phyloP scores from a whole-genome alignment of 208 protist species.

The Borovskyia barvae region DNA sequence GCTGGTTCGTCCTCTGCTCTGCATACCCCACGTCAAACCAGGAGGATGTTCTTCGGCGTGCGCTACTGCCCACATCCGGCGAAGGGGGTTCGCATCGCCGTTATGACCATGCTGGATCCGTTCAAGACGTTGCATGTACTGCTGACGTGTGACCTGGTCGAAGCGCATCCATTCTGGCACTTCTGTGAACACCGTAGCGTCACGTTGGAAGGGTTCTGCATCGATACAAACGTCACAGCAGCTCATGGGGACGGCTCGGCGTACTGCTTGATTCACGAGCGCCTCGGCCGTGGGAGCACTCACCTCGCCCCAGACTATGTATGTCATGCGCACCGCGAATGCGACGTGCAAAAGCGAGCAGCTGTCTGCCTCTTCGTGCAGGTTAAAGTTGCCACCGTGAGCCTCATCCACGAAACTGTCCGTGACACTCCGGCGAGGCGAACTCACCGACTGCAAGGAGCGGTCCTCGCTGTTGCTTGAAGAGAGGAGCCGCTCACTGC shows the following conservation, averaged over 20 bases:
- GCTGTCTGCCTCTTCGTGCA: conserved; percentile 67
- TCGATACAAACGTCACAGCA: neutral
- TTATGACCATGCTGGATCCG: conserved; percentile 19
- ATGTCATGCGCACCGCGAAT: conserved; percentile 71
- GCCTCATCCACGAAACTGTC: conserved; percentile 2
- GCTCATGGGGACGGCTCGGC: conserved; percentile 7
- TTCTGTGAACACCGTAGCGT: neutral
- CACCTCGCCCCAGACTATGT: conserved; percentile 72
- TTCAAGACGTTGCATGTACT: conserved; percentile 1
- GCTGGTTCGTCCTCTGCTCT: neutral
- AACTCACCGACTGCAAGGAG: neutral
- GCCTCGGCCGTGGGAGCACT: conserved; percentile 4
- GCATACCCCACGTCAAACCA: neutral
- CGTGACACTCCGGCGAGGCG: neutral
- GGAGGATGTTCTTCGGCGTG: neutral
- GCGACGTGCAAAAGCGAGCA: conserved; percentile 74
- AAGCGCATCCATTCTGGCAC: conserved; percentile 21
- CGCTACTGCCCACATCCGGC: conserved; percentile 7
- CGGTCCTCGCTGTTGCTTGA: neutral
- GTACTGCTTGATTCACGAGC: conserved; percentile 10
- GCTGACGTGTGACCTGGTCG: conserved; percentile 7
- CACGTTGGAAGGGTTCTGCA: neutral
- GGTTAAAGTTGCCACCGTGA: conserved; percentile 36
- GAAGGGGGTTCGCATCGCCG: conserved; percentile 22
- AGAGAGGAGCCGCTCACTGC: neutral